Conservation (phyloP, 495 filamentous ascomycete genomes). For the Trichoderma gamsii region DNA sequence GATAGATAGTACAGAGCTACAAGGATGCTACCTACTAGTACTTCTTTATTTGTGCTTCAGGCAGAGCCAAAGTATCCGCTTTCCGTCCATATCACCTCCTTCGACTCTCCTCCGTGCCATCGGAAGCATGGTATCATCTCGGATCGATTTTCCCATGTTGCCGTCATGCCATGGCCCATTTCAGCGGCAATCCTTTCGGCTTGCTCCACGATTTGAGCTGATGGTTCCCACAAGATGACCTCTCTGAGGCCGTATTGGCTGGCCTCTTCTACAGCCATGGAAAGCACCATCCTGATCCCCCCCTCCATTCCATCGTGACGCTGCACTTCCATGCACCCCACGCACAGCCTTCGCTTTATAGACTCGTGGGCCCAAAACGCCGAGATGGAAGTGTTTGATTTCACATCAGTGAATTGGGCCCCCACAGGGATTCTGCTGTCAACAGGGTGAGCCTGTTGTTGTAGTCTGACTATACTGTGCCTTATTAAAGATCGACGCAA, state of each 20-base stretch:
- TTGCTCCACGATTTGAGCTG: not conserved
- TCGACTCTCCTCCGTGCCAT: conserved; percentile 5
- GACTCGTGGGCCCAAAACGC: not conserved
- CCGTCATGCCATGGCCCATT: not conserved
- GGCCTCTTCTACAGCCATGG: not conserved
- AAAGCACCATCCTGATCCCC: not conserved
- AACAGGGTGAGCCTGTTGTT: too few relatives aligned
- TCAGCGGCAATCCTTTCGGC: not conserved
- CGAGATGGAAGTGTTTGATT: not conserved
- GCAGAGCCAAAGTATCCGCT: not conserved
- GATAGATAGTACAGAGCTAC: not conserved
- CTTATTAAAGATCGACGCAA: not conserved
- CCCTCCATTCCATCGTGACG: not conserved
- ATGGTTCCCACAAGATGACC: not conserved
- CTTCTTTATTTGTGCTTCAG: not conserved
- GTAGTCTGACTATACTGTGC: not conserved
- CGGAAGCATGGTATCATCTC: conserved; percentile 8
- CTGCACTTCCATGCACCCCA: not conserved
- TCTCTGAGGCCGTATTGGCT: not conserved
- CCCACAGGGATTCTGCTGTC: not conserved
- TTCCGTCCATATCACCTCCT: not conserved
- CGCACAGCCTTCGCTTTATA: not conserved
- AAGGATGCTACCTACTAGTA: not conserved
- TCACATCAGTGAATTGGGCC: not conserved
- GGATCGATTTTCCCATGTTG: not conserved